These are phyloP conservation scores for Apiospora phragmitis DNA, from an alignment of 2,329 filamentous ascomycete genomes.

Conservation along the genomic window DNA sequence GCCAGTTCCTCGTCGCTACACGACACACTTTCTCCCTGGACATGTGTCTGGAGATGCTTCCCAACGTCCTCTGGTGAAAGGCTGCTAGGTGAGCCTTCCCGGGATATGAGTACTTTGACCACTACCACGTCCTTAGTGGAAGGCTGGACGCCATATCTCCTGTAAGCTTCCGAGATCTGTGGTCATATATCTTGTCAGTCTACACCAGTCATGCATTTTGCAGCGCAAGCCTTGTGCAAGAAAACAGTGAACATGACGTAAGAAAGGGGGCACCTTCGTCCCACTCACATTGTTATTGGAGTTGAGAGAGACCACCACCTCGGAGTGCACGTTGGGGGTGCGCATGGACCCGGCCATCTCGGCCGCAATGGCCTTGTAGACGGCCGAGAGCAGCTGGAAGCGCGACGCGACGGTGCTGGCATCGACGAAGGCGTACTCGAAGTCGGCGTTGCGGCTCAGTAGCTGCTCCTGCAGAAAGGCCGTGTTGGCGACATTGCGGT, in stretches of 20 bases:
- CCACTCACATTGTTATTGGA: constrained; percentile 74
- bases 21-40: constrained; percentile 60
- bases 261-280: too few relatives aligned
- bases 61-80: constrained; percentile 46
- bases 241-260: too few relatives aligned
- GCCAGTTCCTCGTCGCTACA: constrained; percentile 66
- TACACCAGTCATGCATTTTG: neutral
- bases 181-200: neutral
- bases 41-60: constrained; percentile 58
- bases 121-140: constrained; percentile 72
- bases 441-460: constrained; percentile 78
- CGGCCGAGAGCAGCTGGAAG: constrained; percentile 71
- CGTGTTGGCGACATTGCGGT: constrained; percentile 75
- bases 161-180: constrained; percentile 89
- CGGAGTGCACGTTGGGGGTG: constrained; percentile 85
- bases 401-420: constrained; percentile 75
- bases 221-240: too few relatives aligned
- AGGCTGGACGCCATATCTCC: constrained; percentile 78
- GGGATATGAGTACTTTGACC: constrained; percentile 70
- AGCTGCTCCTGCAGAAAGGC: constrained; percentile 79
- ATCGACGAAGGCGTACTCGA: constrained; percentile 94
- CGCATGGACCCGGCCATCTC: constrained; percentile 62
- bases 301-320: constrained; percentile 79
- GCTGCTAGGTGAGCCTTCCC: neutral
- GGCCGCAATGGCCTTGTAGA: constrained; percentile 74